A percentile compares a stretch with the other conserved stretches of the same genome.
These are phyloP conservation scores for Naganishia randhawae DNA, from an alignment of 768 basidiomycete genomes.

Conservation along the genomic window DNA sequence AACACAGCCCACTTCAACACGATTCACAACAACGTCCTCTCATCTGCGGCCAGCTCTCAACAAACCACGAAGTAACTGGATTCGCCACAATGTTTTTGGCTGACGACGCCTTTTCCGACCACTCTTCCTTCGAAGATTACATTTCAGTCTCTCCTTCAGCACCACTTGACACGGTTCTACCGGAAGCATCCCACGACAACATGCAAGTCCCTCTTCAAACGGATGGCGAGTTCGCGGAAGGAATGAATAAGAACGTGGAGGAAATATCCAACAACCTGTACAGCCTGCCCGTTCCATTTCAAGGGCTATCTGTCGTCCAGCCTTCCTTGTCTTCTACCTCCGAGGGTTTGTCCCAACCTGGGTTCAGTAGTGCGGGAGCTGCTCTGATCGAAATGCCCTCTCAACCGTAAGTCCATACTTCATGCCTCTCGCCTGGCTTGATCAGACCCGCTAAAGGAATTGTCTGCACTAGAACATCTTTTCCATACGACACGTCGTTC, in stretches of 20 bases:
- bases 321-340: background rate
- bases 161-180: background rate
- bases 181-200: background rate
- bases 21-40: background rate
- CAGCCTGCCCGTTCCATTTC: background rate
- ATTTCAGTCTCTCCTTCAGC: conserved; percentile 12
- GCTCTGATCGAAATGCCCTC: background rate
- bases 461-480: background rate
- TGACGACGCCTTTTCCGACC: conserved; percentile 11
- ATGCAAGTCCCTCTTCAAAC: background rate
- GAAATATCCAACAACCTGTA: background rate
- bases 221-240: background rate
- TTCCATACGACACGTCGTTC: background rate
- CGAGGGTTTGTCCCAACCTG: background rate
- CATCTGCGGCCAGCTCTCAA: background rate
- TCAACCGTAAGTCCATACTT: background rate
- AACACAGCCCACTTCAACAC: background rate
- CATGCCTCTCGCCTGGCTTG: background rate
- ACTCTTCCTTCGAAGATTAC: conserved; percentile 18
- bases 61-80: background rate
- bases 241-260: conserved; percentile 2
- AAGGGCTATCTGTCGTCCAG: background rate
- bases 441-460: background rate
- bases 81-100: conserved; percentile 5
- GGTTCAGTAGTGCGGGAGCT: background rate